These are phyloP conservation scores for Coemansia sp. DNA, from an alignment of 192 early-diverging fungal species.

Conservation along the genomic window DNA sequence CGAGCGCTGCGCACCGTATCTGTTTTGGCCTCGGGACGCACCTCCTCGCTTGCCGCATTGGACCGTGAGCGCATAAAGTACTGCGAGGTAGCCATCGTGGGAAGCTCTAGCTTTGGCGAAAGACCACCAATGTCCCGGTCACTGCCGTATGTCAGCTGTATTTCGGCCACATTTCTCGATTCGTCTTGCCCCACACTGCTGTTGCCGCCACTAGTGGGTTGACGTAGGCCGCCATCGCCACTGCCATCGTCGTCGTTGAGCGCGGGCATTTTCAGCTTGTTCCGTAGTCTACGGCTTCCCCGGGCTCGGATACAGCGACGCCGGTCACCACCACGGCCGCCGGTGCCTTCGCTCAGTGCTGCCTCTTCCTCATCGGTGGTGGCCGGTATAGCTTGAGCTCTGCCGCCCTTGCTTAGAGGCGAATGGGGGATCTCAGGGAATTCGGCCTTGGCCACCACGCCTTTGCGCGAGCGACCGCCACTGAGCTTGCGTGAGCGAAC, in stretches of 20 bases:
- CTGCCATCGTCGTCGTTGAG: not conserved
- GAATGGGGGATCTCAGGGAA: conserved; percentile 47
- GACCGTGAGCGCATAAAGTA: conserved; percentile 50
- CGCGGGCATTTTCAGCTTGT: conserved; percentile 18
- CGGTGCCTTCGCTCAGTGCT: not conserved
- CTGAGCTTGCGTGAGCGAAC: conserved; percentile 49
- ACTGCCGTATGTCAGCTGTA: not conserved
- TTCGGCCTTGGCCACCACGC: conserved; percentile 16
- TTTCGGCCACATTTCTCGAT: not conserved
- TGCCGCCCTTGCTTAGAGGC: conserved; percentile 12
- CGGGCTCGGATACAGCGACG: conserved; percentile 5
- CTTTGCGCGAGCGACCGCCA: conserved; percentile 31
- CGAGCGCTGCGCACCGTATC: conserved; percentile 43
- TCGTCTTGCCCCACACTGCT: not conserved
- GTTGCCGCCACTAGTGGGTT: not conserved
- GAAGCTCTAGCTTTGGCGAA: not conserved
- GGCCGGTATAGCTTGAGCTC: not conserved
- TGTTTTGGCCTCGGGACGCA: conserved; percentile 51
- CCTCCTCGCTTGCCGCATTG: conserved; percentile 51
- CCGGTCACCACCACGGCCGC: not conserved
- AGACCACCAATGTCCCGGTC: not conserved
- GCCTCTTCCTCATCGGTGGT: conserved; percentile 7
- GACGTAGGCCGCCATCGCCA: not conserved
- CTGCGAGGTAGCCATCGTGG: conserved; percentile 27
- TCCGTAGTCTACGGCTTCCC: conserved; percentile 3